A percentile compares a stretch with the other conserved stretches of the same genome.
phyloP scores from a whole-genome alignment of 208 protist genomes.

The Crithidia brevicula region DNA sequence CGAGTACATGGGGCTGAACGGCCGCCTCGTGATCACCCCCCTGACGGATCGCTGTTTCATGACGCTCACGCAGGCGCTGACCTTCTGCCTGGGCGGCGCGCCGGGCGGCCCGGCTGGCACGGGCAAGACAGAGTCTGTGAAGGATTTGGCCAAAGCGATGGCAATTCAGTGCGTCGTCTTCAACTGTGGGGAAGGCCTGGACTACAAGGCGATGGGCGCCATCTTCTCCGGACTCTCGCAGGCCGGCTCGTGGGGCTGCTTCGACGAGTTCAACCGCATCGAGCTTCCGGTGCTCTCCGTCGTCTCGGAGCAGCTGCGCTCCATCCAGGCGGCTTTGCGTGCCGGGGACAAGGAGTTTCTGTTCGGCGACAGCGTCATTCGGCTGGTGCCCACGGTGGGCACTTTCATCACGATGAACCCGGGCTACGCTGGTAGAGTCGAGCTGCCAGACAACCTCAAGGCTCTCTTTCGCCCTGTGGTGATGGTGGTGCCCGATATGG shows the following conservation, averaged over 20 bases:
- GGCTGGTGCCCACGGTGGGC: conserved; percentile 93
- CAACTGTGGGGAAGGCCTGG: conserved; percentile 99
- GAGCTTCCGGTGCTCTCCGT: conserved; percentile 99
- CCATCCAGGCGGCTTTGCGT: conserved; percentile 96
- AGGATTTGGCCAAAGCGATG: conserved; percentile 98
- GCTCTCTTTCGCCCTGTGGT: conserved; percentile 98
- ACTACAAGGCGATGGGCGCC: conserved; percentile 98
- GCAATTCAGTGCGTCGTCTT: conserved; percentile 98
- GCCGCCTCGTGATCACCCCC: conserved; percentile 99
- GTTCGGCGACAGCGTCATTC: conserved; percentile 91
- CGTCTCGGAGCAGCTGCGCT: conserved; percentile 97
- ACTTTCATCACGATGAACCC: conserved; percentile 99
- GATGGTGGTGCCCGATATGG: conserved; percentile 98
- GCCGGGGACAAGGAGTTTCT: conserved; percentile 87
- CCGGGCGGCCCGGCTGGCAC: conserved; percentile 96
- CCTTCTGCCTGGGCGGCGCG: conserved; percentile 96
- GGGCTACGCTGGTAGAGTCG: conserved; percentile 98
- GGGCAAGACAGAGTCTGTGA: conserved; percentile 98
- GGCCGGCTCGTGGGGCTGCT: conserved; percentile 98
- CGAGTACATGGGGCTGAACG: conserved; percentile 99
- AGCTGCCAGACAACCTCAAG: conserved; percentile 99
- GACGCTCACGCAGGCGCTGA: conserved; percentile 98
- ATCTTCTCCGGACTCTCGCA: conserved; percentile 99
- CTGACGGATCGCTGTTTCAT: conserved; percentile 99
- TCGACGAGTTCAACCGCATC: conserved; percentile 99